phyloP scores from a whole-genome alignment of 1,284 basidiomycete species.

The Boletus semigastroideus region DNA sequence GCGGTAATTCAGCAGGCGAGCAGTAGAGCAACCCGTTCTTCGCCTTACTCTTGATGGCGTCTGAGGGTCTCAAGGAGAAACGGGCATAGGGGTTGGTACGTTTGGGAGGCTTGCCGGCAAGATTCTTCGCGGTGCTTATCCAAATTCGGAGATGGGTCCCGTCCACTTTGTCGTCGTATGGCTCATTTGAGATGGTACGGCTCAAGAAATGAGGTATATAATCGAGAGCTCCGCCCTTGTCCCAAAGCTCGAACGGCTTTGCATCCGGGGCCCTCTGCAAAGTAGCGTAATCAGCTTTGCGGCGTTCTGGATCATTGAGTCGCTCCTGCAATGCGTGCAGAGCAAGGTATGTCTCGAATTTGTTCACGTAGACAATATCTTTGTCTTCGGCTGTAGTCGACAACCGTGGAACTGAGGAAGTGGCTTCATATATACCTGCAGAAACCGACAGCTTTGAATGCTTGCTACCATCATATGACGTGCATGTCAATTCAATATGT shows the following conservation, averaged over 20 bases:
- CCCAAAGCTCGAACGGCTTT: background rate
- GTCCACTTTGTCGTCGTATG: background rate
- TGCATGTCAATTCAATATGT: background rate
- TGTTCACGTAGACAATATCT: background rate
- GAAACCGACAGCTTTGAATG: background rate
- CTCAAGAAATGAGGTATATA: background rate
- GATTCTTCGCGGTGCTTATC: background rate
- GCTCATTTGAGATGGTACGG: background rate
- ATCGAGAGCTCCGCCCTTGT: background rate
- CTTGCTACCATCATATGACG: background rate
- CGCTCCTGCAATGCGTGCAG: background rate
- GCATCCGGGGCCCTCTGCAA: background rate
- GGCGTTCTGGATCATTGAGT: background rate
- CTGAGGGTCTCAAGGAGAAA: background rate
- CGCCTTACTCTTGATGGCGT: background rate
- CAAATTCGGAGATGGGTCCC: background rate
- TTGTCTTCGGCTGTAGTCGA: too few species aligned
- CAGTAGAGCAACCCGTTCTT: background rate
- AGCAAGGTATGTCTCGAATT: background rate
- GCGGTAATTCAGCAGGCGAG: background rate
- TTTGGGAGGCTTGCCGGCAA: background rate
- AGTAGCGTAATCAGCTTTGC: background rate
- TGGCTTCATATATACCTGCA: background rate
- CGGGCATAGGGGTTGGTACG: background rate
- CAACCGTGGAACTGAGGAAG: background rate